Evolutionary conservation across 306 rosid species (phyloP), one percentile per base, ranked within the genome.

Genomic region (Nissolia schottii): DNA sequence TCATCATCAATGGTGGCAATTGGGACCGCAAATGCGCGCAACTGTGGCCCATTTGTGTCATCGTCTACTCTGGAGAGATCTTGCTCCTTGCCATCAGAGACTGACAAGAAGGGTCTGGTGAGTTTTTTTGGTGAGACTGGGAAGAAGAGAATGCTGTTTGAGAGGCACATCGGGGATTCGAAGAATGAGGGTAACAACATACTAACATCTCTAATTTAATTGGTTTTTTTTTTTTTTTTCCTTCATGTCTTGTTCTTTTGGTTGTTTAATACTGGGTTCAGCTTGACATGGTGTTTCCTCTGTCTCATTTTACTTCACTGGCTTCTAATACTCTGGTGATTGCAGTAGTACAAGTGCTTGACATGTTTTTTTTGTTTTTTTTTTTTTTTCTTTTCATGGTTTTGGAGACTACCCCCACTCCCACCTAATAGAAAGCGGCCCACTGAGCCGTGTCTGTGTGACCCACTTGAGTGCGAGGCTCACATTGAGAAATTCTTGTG

Each of bases 31-130:
- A n/a, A n/a, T n/a, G n/a, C n/a, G n/a, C n/a, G n/a, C n/a, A n/a
- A 29, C 6, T 23, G 51, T 23, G 29, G 6, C 19, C 31, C 51
- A 0, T 37, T 64, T 38, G 66, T 55, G 64, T 28, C 59, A 54
- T 22, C 61, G n/a, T n/a, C n/a, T n/a, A n/a, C n/a, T 48, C 23
- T 64, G 34, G 66, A 51, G 37, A 65, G 69, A 65, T 60, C 76
- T 46, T 48, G 56, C 48, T 79, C 79, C 1, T 19, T 73, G 10
- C 76, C 83, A 71, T 27, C 58, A 0, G 67, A 63, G 13, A 16
- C 15, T 48, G 70, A 18, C n/a, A n/a, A n/a, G 38, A 60, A 43
- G 12, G 23, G 16, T 34, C 31, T 11, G 48, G 41, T 34, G 8
- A 19, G 46, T 16, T 34, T 34, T 34, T n/a, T n/a, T n/a, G 67